phyloP scores from a whole-genome alignment of 2,329 filamentous ascomycete genomes.

The Diplodia intermedia region DNA sequence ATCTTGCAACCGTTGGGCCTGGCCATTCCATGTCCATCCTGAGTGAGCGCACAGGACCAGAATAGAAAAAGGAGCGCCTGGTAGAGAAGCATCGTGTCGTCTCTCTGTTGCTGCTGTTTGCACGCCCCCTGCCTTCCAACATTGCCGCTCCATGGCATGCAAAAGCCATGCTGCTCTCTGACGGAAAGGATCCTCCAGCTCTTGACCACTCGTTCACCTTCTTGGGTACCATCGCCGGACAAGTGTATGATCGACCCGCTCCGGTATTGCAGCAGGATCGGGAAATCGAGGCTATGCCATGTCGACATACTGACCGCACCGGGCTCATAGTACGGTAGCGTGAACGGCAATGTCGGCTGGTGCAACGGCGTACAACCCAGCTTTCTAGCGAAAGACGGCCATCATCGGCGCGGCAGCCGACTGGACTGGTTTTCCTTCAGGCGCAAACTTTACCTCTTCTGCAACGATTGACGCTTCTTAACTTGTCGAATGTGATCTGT shows the following conservation, averaged over 20 bases:
- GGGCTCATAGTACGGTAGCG: background rate
- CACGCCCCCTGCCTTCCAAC: background rate
- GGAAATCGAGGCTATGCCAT: background rate
- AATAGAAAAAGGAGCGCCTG: background rate
- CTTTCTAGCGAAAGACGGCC: background rate
- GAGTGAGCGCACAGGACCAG: background rate
- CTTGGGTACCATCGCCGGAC: too few relatives aligned
- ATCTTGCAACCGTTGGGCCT: background rate
- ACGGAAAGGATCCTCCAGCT: too few relatives aligned
- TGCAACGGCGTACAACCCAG: background rate
- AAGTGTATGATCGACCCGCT: too few relatives aligned
- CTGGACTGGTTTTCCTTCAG: background rate
- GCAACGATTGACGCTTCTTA: background rate
- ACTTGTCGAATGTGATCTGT: background rate
- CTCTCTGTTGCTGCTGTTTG: background rate
- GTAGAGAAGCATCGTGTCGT: background rate
- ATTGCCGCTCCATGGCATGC: background rate
- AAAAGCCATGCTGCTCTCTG: too few relatives aligned
- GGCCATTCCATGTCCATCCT: background rate
- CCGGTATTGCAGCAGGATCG: background rate
- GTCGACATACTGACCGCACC: background rate
- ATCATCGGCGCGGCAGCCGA: background rate
- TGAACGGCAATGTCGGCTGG: background rate
- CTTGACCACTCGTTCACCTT: too few relatives aligned
- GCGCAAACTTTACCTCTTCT: background rate